Base-by-base conservation (phyloP, 2,329 filamentous ascomycete genomes). In the Trichoderma afroharzianum region DNA sequence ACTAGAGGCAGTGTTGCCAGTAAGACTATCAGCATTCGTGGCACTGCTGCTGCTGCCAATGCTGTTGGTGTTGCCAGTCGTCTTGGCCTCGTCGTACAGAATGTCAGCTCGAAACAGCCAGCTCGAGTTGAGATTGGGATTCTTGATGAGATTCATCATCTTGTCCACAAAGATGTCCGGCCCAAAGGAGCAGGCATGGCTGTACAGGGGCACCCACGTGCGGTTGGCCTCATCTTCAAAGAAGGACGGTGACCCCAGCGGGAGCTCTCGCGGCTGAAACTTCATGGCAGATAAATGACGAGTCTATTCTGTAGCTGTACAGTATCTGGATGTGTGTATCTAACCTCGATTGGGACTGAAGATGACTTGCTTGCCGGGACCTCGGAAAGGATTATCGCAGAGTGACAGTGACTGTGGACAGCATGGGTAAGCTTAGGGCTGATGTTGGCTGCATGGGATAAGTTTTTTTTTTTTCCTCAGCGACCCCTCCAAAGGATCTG, bases 91-190 rank as follows among this genome's bases (percentile, higher is more conserved):
- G 62, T 82, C 80, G 57, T 78, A 86, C 30, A 92, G 85, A 30
- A 95, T 90, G 76, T 96, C 93, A 61, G 93, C 93, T 33, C 93
- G 88, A 76, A 94, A 93, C 1, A 96, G 85, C 86, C 92, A 92
- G 18, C 87, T 90, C 0, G 92, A 93, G 74, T 93, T 94, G 80
- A 94, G 85, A 75, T 96, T 95, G 0, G 93, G 93, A 76, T 95
- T 95, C 75, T 87, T 87, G 74, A 95, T 88, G 71, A 95, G 83
- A 76, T 95, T 93, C 75, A 89, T 82, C 89, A 94, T 93, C 63
- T 92, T 90, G 53, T 85, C 80, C 72, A 85, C 81, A 78, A 94
- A 95, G 69, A 89, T 83, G 33, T 86, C 83, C 1, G 90, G 86
- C 18, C 86, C 82, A 78, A 94, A 95, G 14, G 84, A 84, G 78